Conservation (phyloP, 1,284 basidiomycete genomes). For the Fistulina hepatica region DNA sequence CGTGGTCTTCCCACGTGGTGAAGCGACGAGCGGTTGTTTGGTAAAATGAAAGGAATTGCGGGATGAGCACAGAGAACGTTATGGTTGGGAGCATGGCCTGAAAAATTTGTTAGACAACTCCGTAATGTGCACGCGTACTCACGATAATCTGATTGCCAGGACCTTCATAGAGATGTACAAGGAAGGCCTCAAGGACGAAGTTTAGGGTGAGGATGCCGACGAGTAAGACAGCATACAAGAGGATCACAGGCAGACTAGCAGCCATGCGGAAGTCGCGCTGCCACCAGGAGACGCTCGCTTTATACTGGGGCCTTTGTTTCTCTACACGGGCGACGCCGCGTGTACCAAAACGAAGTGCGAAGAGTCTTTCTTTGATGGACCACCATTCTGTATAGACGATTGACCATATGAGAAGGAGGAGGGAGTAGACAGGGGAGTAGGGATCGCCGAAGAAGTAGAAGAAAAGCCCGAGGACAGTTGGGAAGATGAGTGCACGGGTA, state of each 20-base stretch:
- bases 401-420: constrained; percentile 69
- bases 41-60: constrained; percentile 75
- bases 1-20: constrained; percentile 88
- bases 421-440: constrained; percentile 74
- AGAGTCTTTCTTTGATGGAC: constrained; percentile 71
- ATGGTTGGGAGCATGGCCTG: constrained; percentile 78
- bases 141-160: constrained; percentile 73
- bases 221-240: constrained; percentile 65
- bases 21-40: constrained; percentile 58
- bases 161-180: constrained; percentile 77
- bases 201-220: constrained; percentile 64
- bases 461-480: constrained; percentile 47
- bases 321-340: constrained; percentile 71
- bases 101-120: constrained; percentile 2
- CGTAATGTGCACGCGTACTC: constrained; percentile 22
- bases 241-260: constrained; percentile 69
- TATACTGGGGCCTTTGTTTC: constrained; percentile 59
- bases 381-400: constrained; percentile 83
- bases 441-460: constrained; percentile 57
- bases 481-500: constrained; percentile 64
- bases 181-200: constrained; percentile 83
- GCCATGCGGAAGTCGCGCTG: constrained; percentile 66
- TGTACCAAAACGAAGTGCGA: constrained; percentile 75
- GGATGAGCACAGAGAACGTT: constrained; percentile 75
- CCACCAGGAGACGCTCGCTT: constrained; percentile 57